These are phyloP conservation scores for Phaffia tasmanica DNA, from an alignment of 768 basidiomycete genomes.

Conservation along the genomic window DNA sequence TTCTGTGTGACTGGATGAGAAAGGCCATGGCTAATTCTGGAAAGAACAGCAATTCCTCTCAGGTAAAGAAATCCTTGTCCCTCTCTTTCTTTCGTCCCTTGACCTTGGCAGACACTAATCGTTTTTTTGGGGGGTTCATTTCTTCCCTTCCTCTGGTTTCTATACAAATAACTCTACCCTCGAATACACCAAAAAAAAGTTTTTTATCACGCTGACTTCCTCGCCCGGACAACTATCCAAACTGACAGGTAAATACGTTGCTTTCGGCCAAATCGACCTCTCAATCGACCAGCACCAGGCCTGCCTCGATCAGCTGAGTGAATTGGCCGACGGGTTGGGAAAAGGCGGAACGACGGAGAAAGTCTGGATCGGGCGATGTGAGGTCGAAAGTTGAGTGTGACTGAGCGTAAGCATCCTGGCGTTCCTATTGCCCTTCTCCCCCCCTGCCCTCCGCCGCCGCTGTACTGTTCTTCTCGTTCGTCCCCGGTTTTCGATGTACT, in stretches of 20 bases:
- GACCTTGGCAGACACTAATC: not conserved
- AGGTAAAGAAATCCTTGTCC: conserved; percentile 26
- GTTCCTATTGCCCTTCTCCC: too few species aligned
- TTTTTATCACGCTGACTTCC: conserved; percentile 46
- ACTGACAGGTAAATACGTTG: conserved; percentile 46
- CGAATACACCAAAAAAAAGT: conserved; percentile 33
- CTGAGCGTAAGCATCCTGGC: too few species aligned
- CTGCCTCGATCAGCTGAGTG: conserved; percentile 38
- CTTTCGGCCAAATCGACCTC: conserved; percentile 40
- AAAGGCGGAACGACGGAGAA: conserved; percentile 37
- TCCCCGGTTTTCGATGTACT: too few species aligned
- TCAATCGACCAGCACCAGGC: conserved; percentile 32
- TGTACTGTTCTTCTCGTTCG: too few species aligned
- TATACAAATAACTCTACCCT: too few species aligned
- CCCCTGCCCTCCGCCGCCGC: too few species aligned
- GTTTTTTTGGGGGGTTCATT: not conserved
- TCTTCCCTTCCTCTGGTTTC: not conserved
- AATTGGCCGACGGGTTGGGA: conserved; percentile 33
- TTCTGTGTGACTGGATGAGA: too few species aligned
- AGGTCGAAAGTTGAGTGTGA: not conserved
- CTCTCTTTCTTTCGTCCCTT: conserved; percentile 25
- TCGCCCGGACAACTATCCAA: conserved; percentile 42
- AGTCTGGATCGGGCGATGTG: conserved; percentile 41
- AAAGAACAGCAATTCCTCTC: conserved; percentile 39
- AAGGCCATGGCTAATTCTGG: conserved; percentile 46